These are phyloP conservation scores for Nakazawaea wickerhamii DNA, from an alignment of 805 yeast species.

Conservation along the genomic window DNA sequence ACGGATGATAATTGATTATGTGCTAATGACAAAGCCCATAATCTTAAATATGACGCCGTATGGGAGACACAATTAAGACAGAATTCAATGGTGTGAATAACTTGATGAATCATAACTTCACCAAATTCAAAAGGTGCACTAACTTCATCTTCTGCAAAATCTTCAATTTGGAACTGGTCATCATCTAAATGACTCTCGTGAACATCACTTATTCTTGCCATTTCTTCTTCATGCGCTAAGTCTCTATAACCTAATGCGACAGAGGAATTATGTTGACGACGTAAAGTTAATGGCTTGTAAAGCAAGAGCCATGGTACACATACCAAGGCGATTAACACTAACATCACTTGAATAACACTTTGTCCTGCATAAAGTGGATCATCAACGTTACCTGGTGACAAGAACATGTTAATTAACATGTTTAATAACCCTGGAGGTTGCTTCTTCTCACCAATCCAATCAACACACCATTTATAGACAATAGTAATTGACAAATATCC, in stretches of 20 bases:
- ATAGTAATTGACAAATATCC: constrained; percentile 86
- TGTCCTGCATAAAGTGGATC: constrained; percentile 82
- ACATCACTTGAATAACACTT: constrained; percentile 61
- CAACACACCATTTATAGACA: constrained; percentile 89
- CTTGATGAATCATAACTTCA: constrained; percentile 94
- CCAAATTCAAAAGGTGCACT: constrained; percentile 71
- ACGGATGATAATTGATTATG: constrained; percentile 96
- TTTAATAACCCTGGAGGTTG: constrained; percentile 92
- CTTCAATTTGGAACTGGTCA: constrained; percentile 29
- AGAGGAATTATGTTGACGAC: constrained; percentile 49
- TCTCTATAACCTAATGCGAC: constrained; percentile 43
- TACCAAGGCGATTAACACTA: constrained; percentile 70
- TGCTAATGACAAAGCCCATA: constrained; percentile 96
- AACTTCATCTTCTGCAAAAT: constrained; percentile 48
- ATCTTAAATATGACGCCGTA: constrained; percentile 92
- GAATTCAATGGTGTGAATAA: constrained; percentile 95
- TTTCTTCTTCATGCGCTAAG: constrained; percentile 25
- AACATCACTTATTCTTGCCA: constrained; percentile 15
- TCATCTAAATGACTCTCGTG: constrained; percentile 24
- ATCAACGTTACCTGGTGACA: constrained; percentile 84
- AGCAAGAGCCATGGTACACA: constrained; percentile 92
- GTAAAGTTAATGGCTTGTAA: constrained; percentile 73
- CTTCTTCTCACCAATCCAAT: constrained; percentile 73
- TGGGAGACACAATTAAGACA: constrained; percentile 97
- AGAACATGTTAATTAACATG: constrained; percentile 93